Evolutionary conservation across 495 filamentous ascomycete species (phyloP), one percentile per base, ranked within the genome.

Genomic region (Achaetomiella virescens): DNA sequence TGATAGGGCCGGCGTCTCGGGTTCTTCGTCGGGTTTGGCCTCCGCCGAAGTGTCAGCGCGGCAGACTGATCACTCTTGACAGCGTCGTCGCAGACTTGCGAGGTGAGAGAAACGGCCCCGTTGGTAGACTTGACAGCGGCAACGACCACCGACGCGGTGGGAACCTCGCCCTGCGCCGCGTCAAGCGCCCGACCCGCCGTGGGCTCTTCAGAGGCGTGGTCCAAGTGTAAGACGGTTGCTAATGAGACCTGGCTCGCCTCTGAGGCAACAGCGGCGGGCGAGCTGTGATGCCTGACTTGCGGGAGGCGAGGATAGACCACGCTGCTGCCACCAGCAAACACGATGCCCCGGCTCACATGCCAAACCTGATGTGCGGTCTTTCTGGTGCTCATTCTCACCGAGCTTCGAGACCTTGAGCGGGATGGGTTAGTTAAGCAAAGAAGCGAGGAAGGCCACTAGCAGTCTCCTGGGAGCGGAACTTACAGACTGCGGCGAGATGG

Each of bases 281-380:
- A 49, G 24, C 36, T 56, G 29, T 54, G 46, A 37, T 48, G 29
- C 21, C 54, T 57, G 14, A 52, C 29, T 18, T 29, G 14, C 4
- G 59, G 52, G 37, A 62, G 52, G 18, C 50, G 57, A 3, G 57
- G 65, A 46, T 64, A 65, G 15, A 54, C 59, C 10, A 59, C 61
- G 25, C 17, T 60, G 33, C 9, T 57, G 33, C 55, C 59, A 21
- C 57, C 43, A 12, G 59, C 49, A 53, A 76, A 76, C 0, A 70
- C 69, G 45, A 78, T 70, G 9, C 74, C 74, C 10, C 66, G 69
- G 36, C 63, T 59, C 12, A 66, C 61, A 52, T 73, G 64, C 75
- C 75, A 78, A 52, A 70, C 22, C 24, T 68, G 61, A 52, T 63
- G 33, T 47, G 64, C 55, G 14, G 66, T 18, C 9, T 64, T 61